phyloP scores from a whole-genome alignment of 257 asterid species.

The Lantana camara region DNA sequence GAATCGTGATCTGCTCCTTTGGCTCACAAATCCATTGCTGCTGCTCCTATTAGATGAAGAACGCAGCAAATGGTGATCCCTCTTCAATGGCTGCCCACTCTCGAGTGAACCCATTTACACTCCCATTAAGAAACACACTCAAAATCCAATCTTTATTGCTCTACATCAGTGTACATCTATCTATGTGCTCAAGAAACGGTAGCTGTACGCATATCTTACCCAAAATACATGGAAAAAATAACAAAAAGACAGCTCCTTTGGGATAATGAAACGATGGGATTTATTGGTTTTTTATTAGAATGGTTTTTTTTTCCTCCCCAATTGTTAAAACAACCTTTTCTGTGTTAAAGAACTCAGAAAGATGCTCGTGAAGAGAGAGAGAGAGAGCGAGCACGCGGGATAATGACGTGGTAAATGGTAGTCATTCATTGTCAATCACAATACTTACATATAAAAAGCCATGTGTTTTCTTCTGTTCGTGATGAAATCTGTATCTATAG shows the following conservation, averaged over 20 bases:
- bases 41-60: constrained; percentile 44
- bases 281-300: constrained; percentile 1
- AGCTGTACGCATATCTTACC: constrained; percentile 25
- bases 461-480: not conserved
- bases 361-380: constrained; percentile 10
- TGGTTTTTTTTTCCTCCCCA: not conserved
- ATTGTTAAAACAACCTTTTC: not conserved
- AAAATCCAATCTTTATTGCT: constrained; percentile 23
- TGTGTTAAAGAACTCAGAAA: constrained; percentile 22
- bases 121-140: constrained; percentile 43
- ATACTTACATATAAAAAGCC: not conserved
- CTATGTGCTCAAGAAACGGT: constrained; percentile 22
- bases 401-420: constrained; percentile 34
- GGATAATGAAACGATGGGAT: constrained; percentile 27
- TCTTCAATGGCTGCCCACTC: constrained; percentile 57
- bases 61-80: constrained; percentile 59
- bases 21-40: constrained; percentile 38
- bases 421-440: constrained; percentile 26
- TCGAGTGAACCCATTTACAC: constrained; percentile 92
- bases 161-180: not conserved
- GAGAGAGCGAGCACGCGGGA: constrained; percentile 24
- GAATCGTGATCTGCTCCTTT: constrained; percentile 86
- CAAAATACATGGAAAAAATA: not conserved
- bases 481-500: not conserved
- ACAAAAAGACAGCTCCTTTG: constrained; percentile 30